These are phyloP conservation scores for Pholiota microspora DNA, from an alignment of 768 basidiomycete genomes.

Conservation along the genomic window DNA sequence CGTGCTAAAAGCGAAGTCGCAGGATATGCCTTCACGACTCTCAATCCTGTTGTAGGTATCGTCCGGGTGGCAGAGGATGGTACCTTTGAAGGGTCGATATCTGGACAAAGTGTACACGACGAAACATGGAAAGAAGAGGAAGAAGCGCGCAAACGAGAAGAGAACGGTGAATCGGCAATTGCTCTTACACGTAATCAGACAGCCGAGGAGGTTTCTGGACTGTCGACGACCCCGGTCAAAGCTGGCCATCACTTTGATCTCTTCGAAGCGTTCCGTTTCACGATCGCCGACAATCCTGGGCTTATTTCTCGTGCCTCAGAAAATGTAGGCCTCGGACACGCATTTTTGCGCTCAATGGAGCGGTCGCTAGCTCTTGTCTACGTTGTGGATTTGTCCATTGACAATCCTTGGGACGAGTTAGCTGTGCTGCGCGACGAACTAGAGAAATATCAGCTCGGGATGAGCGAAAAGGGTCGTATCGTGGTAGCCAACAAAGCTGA, in stretches of 20 bases:
- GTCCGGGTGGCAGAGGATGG: constrained; percentile 83
- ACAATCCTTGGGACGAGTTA: constrained; percentile 78
- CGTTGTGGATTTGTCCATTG: constrained; percentile 82
- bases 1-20: constrained; percentile 84
- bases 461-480: constrained; percentile 74
- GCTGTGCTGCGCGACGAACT: constrained; percentile 74
- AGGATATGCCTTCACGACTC: constrained; percentile 90
- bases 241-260: constrained; percentile 54
- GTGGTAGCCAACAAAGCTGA: constrained; percentile 97
- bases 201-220: constrained; percentile 19
- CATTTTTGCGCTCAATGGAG: constrained; percentile 91
- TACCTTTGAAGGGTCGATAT: constrained; percentile 61
- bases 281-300: constrained; percentile 96
- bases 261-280: constrained; percentile 83
- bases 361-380: constrained; percentile 88
- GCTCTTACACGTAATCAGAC: constrained; percentile 50
- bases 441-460: constrained; percentile 75
- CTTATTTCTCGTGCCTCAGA: constrained; percentile 82
- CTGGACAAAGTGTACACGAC: constrained; percentile 52
- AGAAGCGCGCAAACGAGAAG: constrained; percentile 42
- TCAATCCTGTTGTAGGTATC: constrained; percentile 92
- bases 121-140: constrained; percentile 62
- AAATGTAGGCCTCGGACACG: constrained; percentile 91
- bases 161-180: constrained; percentile 50
- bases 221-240: constrained; percentile 12